These are phyloP conservation scores for Chlorophyllum brunneum DNA, from an alignment of 768 basidiomycete genomes.

Conservation along the genomic window DNA sequence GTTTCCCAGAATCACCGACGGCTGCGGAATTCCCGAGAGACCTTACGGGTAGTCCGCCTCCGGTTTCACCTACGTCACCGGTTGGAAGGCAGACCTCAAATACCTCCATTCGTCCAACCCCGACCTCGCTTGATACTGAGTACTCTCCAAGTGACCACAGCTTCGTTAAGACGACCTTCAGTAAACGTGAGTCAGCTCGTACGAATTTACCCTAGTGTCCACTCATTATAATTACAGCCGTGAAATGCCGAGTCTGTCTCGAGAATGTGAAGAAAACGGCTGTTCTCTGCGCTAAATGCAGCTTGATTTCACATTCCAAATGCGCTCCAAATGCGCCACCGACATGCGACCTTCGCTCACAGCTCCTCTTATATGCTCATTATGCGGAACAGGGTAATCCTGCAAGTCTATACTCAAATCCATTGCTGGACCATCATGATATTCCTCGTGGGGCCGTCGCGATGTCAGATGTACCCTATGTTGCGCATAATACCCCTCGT, in stretches of 20 bases:
- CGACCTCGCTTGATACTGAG: conserved; percentile 34
- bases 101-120: conserved; percentile 32
- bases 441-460: conserved; percentile 40
- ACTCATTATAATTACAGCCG: conserved; percentile 44
- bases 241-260: conserved; percentile 83
- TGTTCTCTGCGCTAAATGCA: conserved; percentile 86
- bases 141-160: conserved; percentile 70
- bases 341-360: conserved; percentile 78
- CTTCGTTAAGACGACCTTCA: conserved; percentile 91
- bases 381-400: conserved; percentile 69
- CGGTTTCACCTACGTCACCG: conserved; percentile 30
- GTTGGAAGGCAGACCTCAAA: conserved; percentile 36
- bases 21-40: conserved; percentile 34
- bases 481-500: conserved; percentile 38
- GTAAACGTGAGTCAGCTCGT: conserved; percentile 64
- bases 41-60: conserved; percentile 24
- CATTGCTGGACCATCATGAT: conserved; percentile 39
- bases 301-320: conserved; percentile 80
- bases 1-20: conserved; percentile 37
- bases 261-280: conserved; percentile 79
- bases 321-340: conserved; percentile 72
- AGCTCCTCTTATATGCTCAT: conserved; percentile 74
- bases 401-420: conserved; percentile 47
- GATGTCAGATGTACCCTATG: conserved; percentile 55
- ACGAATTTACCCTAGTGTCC: conserved; percentile 13